Conservation (phyloP, 371 early-diverging fungal genomes). For the Circinella umbellata region DNA sequence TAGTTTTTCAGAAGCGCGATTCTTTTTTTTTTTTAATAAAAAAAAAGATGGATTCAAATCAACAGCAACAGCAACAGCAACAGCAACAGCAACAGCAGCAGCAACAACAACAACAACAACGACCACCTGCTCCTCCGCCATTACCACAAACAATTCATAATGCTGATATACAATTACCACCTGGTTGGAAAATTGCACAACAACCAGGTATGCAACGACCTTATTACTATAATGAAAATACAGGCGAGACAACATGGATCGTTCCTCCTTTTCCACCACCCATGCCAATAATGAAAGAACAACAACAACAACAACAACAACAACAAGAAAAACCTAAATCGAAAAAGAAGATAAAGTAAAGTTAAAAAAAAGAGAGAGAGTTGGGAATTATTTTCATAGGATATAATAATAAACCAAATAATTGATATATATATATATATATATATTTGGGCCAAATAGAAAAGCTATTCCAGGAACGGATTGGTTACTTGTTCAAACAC, state of each 20-base stretch:
- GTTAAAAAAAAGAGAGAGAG: background rate
- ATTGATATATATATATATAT: background rate
- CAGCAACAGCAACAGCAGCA: background rate
- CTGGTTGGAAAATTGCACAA: constrained; percentile 4
- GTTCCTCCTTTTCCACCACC: constrained; percentile 4
- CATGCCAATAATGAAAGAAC: background rate
- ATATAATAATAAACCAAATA: background rate
- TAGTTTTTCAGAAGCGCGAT: too few relatives aligned
- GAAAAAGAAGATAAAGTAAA: constrained; percentile 10
- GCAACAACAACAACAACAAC: constrained; percentile 4
- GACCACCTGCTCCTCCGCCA: background rate
- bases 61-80: too few relatives aligned
- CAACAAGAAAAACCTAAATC: background rate
- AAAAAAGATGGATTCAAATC: background rate
- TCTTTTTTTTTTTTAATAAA: too few relatives aligned
- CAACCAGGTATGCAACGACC: constrained; percentile 8
- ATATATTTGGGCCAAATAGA: constrained; percentile 17
- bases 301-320: background rate
- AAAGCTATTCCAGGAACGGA: constrained; percentile 70
- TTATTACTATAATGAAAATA: constrained; percentile 3
- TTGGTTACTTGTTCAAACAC: constrained; percentile 81
- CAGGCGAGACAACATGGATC: constrained; percentile 10
- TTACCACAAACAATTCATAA: background rate
- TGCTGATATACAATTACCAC: background rate
- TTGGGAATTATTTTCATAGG: background rate